Conservation (phyloP, 2,329 filamentous ascomycete species). For the Exophiala mesophila region DNA sequence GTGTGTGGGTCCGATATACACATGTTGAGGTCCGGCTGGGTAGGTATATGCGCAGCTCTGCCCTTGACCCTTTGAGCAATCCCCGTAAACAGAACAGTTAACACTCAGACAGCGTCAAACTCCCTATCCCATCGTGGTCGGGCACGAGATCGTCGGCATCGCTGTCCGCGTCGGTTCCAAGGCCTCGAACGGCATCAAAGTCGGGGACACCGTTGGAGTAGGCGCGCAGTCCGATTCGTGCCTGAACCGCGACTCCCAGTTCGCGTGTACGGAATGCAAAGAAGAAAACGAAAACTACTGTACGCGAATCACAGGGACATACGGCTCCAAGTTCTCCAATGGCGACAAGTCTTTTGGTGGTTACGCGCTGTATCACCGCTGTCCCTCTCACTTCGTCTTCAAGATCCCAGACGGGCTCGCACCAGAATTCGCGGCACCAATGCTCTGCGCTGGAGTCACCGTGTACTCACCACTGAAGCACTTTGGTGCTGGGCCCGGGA, state of each 20-base stretch:
- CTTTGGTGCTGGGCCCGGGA: slow-evolving; percentile 3
- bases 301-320: slow-evolving; percentile 46
- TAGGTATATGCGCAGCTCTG: too few relatives aligned
- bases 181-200: slow-evolving; percentile 50
- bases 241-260: slow-evolving; percentile 41
- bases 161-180: slow-evolving; percentile 51
- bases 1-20: slow-evolving; percentile 60
- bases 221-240: slow-evolving; percentile 59
- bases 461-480: slow-evolving; percentile 14
- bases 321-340: slow-evolving; percentile 54
- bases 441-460: slow-evolving; percentile 18
- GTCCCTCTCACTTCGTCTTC: slow-evolving; percentile 38
- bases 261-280: slow-evolving; percentile 47
- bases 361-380: slow-evolving; percentile 53
- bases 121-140: slow-evolving; percentile 50
- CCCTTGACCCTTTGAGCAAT: too few relatives aligned
- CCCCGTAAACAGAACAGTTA: not conserved
- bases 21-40: slow-evolving; percentile 22
- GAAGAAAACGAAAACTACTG: slow-evolving; percentile 35
- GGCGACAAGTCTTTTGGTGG: slow-evolving; percentile 65
- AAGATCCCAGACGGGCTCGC: slow-evolving; percentile 28
- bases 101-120: slow-evolving; percentile 46
- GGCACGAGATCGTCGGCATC: slow-evolving; percentile 62
- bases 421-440: slow-evolving; percentile 12
- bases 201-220: slow-evolving; percentile 61